Evolutionary conservation across 148 eudicot genomes (phyloP).

Genomic region (Silene conica): DNA sequence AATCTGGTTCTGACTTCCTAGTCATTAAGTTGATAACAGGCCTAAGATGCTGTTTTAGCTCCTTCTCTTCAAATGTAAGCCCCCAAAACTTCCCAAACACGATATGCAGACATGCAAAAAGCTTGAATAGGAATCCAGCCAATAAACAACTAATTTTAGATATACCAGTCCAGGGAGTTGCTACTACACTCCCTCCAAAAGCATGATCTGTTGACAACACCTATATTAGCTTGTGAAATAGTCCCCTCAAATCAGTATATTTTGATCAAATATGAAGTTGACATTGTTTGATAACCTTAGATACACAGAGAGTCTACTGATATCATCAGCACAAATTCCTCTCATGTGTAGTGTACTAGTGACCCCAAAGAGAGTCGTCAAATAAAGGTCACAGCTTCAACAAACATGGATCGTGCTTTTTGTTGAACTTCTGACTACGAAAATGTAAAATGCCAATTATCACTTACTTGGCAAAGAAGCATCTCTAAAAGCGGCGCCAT

Average conservation of each 20-base stretch:
- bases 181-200: conserved; percentile 22
- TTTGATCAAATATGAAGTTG: neutral
- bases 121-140: conserved; percentile 40
- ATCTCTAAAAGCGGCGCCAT: conserved; percentile 27
- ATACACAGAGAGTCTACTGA: neutral
- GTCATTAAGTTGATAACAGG: conserved; percentile 16
- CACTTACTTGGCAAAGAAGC: conserved; percentile 40
- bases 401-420: neutral
- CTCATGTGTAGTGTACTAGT: neutral
- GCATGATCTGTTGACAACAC: conserved; percentile 25
- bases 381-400: neutral
- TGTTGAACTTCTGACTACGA: neutral
- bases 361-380: neutral
- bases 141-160: conserved; percentile 26
- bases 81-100: conserved; percentile 38
- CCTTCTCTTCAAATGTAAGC: conserved; percentile 28
- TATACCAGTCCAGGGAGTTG: conserved; percentile 23
- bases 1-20: conserved; percentile 30
- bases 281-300: neutral
- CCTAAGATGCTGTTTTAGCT: conserved; percentile 25
- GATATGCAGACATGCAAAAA: conserved; percentile 48
- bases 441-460: conserved; percentile 5
- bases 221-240: no score
- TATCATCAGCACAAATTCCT: neutral
- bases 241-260: neutral